Base-by-base conservation (phyloP, 2,329 filamentous ascomycete species). In the Fusarium citri region DNA sequence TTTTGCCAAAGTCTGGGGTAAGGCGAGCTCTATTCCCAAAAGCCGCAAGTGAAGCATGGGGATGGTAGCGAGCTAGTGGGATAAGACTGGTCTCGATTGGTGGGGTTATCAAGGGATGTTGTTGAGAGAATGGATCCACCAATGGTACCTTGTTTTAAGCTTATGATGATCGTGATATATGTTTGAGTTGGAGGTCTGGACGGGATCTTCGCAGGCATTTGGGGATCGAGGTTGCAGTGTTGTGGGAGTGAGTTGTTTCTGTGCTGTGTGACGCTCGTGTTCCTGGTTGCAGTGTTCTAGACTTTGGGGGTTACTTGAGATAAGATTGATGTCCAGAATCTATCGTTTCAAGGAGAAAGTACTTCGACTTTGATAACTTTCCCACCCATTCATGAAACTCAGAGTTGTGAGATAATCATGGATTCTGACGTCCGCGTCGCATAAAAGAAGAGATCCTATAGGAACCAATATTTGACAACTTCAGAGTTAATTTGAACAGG, bases 1-100 rank as follows among this genome's bases (percentile, higher is more conserved):
- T 41, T 23, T 42, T 23, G 47, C 40, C n/a, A 51, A 50, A 69
- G 43, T 59, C 57, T 55, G 67, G 67, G 67, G 67, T 69, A 70
- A 55, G 26, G n/a, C 20, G 41, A 41, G 43, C 28, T 30, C 45
- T 61, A 31, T 28, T 42, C 49, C 48, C 25, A 55, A 45, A 47
- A 49, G 31, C 23, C 28, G 25, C 34, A 12, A 59, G 34, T 53
- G 46, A 31, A 40, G 37, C 23, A 66, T 31, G 56, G 47, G 48
- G 37, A 37, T 42, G 28, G 23, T 8, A 20, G 20, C 22, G 6
- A 49, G 49, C 37, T 31, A 46, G 43, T 15, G 23, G 41, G 45
- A 3, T 15, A 46, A 34, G n/a, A 43, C 9, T 7, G 7, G 53
- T 2, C 20, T 47, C 25, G 20, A 70, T 69, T 69, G 67, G 67